Evolutionary conservation across 1,284 basidiomycete genomes (phyloP).

Genomic region (Pseudozyma tsukubaensis): DNA sequence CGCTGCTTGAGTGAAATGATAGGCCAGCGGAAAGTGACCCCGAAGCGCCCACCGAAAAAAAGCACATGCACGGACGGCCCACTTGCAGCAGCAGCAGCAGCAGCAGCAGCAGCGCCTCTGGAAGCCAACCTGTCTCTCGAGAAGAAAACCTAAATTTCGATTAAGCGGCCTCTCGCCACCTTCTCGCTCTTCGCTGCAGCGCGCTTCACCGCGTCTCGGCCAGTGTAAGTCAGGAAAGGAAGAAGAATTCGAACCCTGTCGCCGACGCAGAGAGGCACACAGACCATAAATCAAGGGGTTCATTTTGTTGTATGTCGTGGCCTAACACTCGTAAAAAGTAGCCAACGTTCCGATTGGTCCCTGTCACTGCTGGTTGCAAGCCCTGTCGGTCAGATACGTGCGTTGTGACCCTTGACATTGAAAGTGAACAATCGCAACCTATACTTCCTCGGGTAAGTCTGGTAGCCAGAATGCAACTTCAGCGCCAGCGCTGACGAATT

Average conservation of each 20-base stretch:
- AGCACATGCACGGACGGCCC: conserved; percentile 25
- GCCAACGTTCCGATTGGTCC: too few relatives aligned
- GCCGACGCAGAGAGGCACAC: too few relatives aligned
- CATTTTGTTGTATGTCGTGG: too few relatives aligned
- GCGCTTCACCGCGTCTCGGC: too few relatives aligned
- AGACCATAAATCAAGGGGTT: too few relatives aligned
- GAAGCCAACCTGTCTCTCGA: background rate
- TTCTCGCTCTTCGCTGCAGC: too few relatives aligned
- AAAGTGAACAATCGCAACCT: background rate
- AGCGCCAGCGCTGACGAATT: conserved; percentile 56
- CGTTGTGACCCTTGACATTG: background rate
- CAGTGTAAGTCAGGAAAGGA: too few relatives aligned
- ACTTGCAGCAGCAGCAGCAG: background rate
- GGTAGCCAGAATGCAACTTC: conserved; percentile 66
- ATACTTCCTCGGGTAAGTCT: conserved; percentile 40
- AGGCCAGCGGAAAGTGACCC: background rate
- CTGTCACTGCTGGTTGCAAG: background rate
- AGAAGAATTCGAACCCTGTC: too few relatives aligned
- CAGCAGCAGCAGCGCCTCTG: too few relatives aligned
- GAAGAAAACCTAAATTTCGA: too few relatives aligned
- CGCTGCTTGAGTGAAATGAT: background rate
- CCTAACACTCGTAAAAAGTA: too few relatives aligned
- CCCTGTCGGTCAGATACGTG: background rate
- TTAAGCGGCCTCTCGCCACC: too few relatives aligned
- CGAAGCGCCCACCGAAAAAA: background rate